Evolutionary conservation across 129 eudicot genomes (phyloP), one percentile per base, ranked within the genome.

Genomic region (Centella asiatica): DNA sequence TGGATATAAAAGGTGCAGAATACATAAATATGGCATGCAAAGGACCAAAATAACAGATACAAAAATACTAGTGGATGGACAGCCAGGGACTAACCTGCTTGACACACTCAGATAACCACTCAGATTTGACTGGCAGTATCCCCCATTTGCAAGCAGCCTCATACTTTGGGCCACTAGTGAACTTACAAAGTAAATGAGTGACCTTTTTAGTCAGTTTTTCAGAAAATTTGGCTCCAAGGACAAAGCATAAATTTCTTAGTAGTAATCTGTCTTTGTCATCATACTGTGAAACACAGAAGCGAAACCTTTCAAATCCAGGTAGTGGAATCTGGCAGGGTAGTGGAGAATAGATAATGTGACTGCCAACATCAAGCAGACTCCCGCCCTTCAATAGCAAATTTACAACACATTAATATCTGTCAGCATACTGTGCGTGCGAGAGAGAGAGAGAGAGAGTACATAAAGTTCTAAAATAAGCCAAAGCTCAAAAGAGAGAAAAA

Each of bases 261-360:
- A 90, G 85, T 74, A 72, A 33, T 67, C 76, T 75, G 23, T 90
- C 94, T 64, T 81, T 87, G 36, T 77, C 81, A 53, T 76, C 85
- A 71, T 90, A 86, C 49, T 83, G 98, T 25, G 98, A 90, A 60
- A 87, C 82, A 66, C 95, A 87, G 32, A 90, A 71, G 18, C 68
- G 67, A 64, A 78, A 78, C 18, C 75, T 71, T 62, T 60, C 57
- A 56, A 86, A 84, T 62, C 94, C 95, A 56, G 85, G 87, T 58
- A 90, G 80, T 46, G 95, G 98, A 66, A 84, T 69, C 51, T 62
- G 74, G 86, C 98, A 90, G 55, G 86, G 85, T 66, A 90, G 95
- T 71, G 98, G 98, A 67, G 95, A 84, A 77, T 83, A 90, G 52
- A 90, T 82, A 29, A 90, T 74, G 81, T 90, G 95, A 64, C 90